Conservation (phyloP, 2,329 filamentous ascomycete species). For the Zymoseptoria brevis region DNA sequence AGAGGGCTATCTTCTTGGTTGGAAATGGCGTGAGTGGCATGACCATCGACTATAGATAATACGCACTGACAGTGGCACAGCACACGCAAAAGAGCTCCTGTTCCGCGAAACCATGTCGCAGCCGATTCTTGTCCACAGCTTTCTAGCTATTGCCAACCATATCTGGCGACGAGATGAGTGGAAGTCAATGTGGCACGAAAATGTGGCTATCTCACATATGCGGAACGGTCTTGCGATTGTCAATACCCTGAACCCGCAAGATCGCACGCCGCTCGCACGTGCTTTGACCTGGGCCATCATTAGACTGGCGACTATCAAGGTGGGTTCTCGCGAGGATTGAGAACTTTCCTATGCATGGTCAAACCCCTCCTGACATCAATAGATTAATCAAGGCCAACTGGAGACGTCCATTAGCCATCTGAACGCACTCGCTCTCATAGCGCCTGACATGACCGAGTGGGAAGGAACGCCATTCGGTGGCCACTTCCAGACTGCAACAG, state of each 20-base stretch:
- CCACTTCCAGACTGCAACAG: constrained; percentile 10
- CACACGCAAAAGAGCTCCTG: constrained; percentile 3
- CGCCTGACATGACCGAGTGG: constrained; percentile 9
- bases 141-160: constrained; percentile 11
- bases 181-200: constrained; percentile 7
- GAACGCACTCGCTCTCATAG: constrained; percentile 9
- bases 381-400: constrained; percentile 10
- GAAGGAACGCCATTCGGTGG: constrained; percentile 5
- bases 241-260: not conserved
- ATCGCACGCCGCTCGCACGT: constrained; percentile 4
- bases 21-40: constrained; percentile 2
- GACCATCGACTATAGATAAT: not conserved
- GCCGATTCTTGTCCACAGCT: constrained; percentile 10
- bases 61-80: not conserved
- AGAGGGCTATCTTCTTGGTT: constrained; percentile 1
- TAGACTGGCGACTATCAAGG: constrained; percentile 12
- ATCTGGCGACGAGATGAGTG: constrained; percentile 11
- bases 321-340: not conserved
- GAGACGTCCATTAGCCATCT: constrained; percentile 12
- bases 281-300: constrained; percentile 12
- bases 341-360: not conserved
- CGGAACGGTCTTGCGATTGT: constrained; percentile 4
- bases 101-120: constrained; percentile 8
- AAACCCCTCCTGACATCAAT: not conserved
- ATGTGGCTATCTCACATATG: constrained; percentile 8